Conservation (phyloP, 2,329 filamentous ascomycete genomes). For the Penicillium palitans region DNA sequence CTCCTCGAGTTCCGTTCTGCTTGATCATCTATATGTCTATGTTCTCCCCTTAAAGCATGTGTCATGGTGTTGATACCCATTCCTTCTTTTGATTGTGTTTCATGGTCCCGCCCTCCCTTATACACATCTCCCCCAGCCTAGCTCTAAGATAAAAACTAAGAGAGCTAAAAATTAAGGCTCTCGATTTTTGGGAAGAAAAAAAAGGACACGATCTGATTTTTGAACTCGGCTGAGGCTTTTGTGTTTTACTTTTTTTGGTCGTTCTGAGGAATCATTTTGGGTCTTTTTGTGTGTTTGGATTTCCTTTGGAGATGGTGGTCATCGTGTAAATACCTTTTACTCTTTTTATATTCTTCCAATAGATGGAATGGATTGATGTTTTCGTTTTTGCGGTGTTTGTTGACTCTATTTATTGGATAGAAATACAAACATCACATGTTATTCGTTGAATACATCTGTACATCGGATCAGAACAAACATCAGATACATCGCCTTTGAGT, state of each 20-base stretch:
- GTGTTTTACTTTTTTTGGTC: slow-evolving; percentile 4
- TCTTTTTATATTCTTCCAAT: slow-evolving; percentile 32
- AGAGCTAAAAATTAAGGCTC: slow-evolving; percentile 1
- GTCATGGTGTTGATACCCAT: slow-evolving; percentile 47
- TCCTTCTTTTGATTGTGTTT: slow-evolving; percentile 36
- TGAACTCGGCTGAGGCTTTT: slow-evolving; percentile 3
- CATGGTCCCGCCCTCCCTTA: slow-evolving; percentile 14
- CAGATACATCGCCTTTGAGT: background rate
- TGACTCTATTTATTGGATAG: background rate
- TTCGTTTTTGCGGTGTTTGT: slow-evolving; percentile 12
- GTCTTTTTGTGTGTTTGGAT: slow-evolving; percentile 18
- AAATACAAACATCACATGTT: background rate
- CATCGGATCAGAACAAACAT: background rate
- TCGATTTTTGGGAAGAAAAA: background rate
- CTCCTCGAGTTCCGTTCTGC: slow-evolving; percentile 5
- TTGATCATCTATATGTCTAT: slow-evolving; percentile 10
- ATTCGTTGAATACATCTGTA: background rate
- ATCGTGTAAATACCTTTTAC: slow-evolving; percentile 29
- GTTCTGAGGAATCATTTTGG: slow-evolving; percentile 12
- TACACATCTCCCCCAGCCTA: slow-evolving; percentile 8
- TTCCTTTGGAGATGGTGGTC: slow-evolving; percentile 19
- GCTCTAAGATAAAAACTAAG: slow-evolving; percentile 8
- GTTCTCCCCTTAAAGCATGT: slow-evolving; percentile 36
- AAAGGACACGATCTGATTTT: slow-evolving; percentile 7
- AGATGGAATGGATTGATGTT: slow-evolving; percentile 33